Percentiles rank a stretch among this genome's conserved stretches.
phyloP scores from a whole-genome alignment of 192 early-diverging fungal species.

The Geosiphon pyriformis region DNA sequence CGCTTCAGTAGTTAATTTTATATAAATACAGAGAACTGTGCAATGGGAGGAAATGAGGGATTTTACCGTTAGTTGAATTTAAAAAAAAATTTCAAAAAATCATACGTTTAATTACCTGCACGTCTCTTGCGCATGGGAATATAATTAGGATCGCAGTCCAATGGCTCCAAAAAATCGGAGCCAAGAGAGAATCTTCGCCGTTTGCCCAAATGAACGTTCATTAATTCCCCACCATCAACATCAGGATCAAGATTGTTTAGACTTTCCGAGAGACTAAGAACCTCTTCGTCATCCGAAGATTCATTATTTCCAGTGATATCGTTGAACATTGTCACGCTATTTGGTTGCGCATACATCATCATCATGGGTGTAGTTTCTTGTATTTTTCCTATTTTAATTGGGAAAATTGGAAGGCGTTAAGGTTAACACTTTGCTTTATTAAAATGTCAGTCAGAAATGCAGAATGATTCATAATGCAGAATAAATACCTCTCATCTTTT shows the following conservation, averaged over 20 bases:
- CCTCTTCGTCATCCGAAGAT: constrained; percentile 11
- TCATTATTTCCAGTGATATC: constrained; percentile 21
- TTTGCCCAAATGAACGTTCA: constrained; percentile 35
- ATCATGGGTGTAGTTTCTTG: constrained; percentile 26
- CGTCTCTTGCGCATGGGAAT: constrained; percentile 41
- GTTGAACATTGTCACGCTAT: constrained; percentile 28
- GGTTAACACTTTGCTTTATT: no score
- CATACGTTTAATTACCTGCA: constrained; percentile 36
- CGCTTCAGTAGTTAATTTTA: constrained; percentile 46
- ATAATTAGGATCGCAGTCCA: constrained; percentile 63
- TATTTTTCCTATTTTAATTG: constrained; percentile 26
- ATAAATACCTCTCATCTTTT: constrained; percentile 48
- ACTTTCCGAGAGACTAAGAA: constrained; percentile 11
- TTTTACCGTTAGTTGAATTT: background rate
- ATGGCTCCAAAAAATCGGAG: constrained; percentile 29
- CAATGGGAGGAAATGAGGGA: constrained; percentile 7
- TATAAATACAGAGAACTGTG: constrained; percentile 50
- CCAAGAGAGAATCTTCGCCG: constrained; percentile 32
- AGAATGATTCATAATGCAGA: no score
- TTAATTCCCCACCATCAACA: constrained; percentile 18
- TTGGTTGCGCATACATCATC: constrained; percentile 29
- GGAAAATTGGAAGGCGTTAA: no score
- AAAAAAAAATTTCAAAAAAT: background rate
- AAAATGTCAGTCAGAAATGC: no score
- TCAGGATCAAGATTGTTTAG: constrained; percentile 26